Base-by-base conservation (phyloP, 2,329 filamentous ascomycete genomes). In the Diplodia seriata region DNA sequence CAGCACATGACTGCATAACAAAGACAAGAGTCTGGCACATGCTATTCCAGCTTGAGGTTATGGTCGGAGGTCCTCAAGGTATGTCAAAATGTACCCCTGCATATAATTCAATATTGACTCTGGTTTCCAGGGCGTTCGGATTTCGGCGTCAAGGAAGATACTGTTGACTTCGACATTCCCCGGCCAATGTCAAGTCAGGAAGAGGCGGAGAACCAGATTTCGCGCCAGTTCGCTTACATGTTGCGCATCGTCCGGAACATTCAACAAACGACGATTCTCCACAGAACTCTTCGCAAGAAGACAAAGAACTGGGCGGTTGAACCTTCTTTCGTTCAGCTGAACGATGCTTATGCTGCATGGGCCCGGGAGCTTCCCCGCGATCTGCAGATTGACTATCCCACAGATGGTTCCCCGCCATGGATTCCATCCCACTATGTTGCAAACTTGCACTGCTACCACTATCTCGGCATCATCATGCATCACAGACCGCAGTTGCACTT, bases 31-130 rank as follows among this genome's bases (percentile, higher is more conserved):
- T 97, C 38, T 98, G 94, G 94, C 94, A 97, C 77, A 90, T 89
- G 1, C 86, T 97, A 11, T 91, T 97, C 75, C 84, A 92, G 26
- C 90, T 93, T 70, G 94, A 98, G 79, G 86, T 94, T 51, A 97
- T 98, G 91, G 90, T 97, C 73, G 94, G 94, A 67, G 93, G 91
- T 23, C 92, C 94, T 3, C 94, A 98, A 88, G 94, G 94, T 93
- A 82, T 73, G 73, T 70, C 6, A 6, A 43, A 31, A 15, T 36
- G 18, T 72, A 26, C 29, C 4, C 29, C 15, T 54, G 20, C n/a
- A 20, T 33, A 15, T 7, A 3, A 9, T 15, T 29, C n/a, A n/a
- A 11, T 53, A 56, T 67, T 72, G 40, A 71, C 56, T n/a, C 47
- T 23, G 26, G 26, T 47, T 47, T n/a, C 20, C 23, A 62, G 53